phyloP scores from a whole-genome alignment of 768 basidiomycete species.

The Macrolepiota dolichaula region DNA sequence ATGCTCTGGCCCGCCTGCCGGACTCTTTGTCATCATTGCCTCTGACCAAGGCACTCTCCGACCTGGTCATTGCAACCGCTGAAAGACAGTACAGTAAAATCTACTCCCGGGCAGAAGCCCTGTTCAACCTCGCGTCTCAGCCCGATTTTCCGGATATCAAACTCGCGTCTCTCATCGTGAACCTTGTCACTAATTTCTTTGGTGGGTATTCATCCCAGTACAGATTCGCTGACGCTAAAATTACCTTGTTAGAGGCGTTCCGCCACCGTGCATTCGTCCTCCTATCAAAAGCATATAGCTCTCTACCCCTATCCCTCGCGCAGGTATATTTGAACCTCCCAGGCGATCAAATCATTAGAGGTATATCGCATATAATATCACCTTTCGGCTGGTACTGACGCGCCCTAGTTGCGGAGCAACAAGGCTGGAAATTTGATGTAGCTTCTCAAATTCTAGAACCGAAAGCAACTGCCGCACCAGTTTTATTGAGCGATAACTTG shows the following conservation, averaged over 20 bases:
- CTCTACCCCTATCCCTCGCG: constrained; percentile 51
- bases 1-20: constrained; percentile 55
- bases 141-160: constrained; percentile 43
- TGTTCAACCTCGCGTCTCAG: constrained; percentile 39
- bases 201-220: constrained; percentile 34
- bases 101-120: constrained; percentile 41
- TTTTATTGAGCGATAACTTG: background rate
- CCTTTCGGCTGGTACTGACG: background rate
- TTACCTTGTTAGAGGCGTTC: constrained; percentile 45
- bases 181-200: constrained; percentile 46
- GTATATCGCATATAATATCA: constrained; percentile 21
- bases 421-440: constrained; percentile 51
- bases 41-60: constrained; percentile 42
- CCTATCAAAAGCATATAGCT: constrained; percentile 62
- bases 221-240: constrained; percentile 6
- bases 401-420: constrained; percentile 35
- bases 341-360: constrained; percentile 32
- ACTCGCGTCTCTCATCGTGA: constrained; percentile 40
- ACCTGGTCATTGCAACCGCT: constrained; percentile 46
- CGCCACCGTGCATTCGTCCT: constrained; percentile 52
- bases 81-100: constrained; percentile 56
- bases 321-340: constrained; percentile 54
- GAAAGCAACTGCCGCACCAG: background rate
- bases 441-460: constrained; percentile 45
- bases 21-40: constrained; percentile 39